phyloP scores from a whole-genome alignment of 2,329 filamentous ascomycete genomes.

The Neonectria ditissima region DNA sequence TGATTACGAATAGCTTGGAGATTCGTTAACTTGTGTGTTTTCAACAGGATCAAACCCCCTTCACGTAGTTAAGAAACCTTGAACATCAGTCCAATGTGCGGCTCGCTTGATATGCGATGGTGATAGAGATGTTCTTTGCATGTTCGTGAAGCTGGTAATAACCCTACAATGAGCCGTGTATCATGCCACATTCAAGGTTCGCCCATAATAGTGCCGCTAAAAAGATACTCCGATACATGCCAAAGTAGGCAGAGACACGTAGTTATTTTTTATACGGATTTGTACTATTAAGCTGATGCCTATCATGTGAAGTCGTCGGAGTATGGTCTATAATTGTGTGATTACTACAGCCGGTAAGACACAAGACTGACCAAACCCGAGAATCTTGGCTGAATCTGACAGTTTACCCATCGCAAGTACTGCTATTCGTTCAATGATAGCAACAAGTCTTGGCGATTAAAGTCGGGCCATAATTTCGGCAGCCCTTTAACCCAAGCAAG shows the following conservation, averaged over 20 bases:
- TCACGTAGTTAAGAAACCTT: too few species aligned
- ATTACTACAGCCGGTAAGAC: not conserved
- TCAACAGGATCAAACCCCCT: too few species aligned
- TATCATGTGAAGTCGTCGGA: not conserved
- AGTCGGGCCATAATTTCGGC: too few species aligned
- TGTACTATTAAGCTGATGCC: not conserved
- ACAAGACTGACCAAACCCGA: not conserved
- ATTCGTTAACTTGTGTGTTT: too few species aligned
- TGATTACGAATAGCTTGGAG: not conserved
- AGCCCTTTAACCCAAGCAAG: not conserved
- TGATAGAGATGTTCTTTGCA: too few species aligned
- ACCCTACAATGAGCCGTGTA: not conserved
- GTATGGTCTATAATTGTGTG: not conserved
- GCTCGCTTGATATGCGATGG: too few species aligned
- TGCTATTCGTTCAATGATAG: not conserved
- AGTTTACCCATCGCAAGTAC: not conserved
- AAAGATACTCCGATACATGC: not conserved
- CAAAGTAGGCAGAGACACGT: not conserved
- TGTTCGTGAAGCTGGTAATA: not conserved
- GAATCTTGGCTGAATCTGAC: not conserved
- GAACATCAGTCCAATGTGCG: too few species aligned
- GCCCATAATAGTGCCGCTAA: not conserved
- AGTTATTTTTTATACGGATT: not conserved
- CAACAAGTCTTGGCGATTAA: not conserved
- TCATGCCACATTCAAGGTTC: not conserved